These are phyloP conservation scores for Eutrema salsugineum DNA, from an alignment of 441 rosid species.

Conservation along the genomic window DNA sequence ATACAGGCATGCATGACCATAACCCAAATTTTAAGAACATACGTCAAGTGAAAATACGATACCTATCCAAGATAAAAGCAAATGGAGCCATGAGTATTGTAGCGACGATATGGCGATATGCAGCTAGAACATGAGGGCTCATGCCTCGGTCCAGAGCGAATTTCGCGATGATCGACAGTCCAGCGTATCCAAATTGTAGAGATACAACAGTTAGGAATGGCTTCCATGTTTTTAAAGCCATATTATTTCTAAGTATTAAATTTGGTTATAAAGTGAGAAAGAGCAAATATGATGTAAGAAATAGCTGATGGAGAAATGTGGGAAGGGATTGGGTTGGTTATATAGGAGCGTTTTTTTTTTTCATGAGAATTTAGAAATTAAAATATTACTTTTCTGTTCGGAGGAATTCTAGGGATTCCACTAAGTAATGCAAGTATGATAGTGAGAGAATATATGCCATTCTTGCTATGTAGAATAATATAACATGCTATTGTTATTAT, in stretches of 20 bases:
- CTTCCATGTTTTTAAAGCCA: conserved; percentile 29
- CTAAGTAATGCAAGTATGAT: conserved; percentile 36
- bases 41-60: not conserved
- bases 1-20: not conserved
- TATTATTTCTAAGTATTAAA: not conserved
- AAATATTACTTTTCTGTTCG: conserved; percentile 30
- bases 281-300: conserved; percentile 16
- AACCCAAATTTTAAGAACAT: not conserved
- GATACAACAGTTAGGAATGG: conserved; percentile 49
- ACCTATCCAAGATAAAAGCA: conserved; percentile 57
- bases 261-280: not conserved
- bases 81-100: conserved; percentile 51
- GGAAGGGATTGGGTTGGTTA: conserved; percentile 27
- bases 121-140: conserved; percentile 52
- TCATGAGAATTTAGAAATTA: not conserved
- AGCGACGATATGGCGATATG: conserved; percentile 54
- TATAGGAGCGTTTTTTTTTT: conserved; percentile 24
- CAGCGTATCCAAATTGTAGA: conserved; percentile 54
- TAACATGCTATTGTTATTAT: not conserved
- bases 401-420: conserved; percentile 61
- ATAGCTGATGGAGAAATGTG: conserved; percentile 30
- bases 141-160: conserved; percentile 52
- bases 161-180: conserved; percentile 45
- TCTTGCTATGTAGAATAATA: not conserved
- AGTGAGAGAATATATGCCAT: conserved; percentile 23